phyloP scores from a whole-genome alignment of 2,329 filamentous ascomycete genomes.

The Uncinocarpus reesii region DNA sequence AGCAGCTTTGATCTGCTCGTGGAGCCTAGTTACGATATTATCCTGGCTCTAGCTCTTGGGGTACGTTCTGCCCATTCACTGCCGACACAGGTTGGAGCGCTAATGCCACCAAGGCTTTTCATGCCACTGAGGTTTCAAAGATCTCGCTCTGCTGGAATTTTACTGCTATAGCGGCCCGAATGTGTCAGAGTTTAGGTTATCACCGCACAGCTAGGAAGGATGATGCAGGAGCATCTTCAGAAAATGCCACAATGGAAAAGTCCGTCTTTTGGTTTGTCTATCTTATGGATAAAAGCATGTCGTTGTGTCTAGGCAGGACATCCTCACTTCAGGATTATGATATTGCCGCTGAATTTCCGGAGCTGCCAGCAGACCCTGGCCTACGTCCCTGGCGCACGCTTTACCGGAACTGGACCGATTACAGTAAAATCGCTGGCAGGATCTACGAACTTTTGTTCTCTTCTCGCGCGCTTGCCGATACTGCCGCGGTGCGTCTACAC shows the following conservation, averaged over 20 bases:
- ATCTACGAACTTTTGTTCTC: slow-evolving; percentile 51
- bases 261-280: slow-evolving; percentile 51
- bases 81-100: slow-evolving; percentile 5
- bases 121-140: slow-evolving; percentile 52
- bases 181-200: slow-evolving; percentile 54
- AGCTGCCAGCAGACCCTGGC: slow-evolving; percentile 18
- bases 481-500: slow-evolving; percentile 21
- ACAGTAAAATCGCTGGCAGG: slow-evolving; percentile 48
- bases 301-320: slow-evolving; percentile 50
- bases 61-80: slow-evolving; percentile 30
- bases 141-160: slow-evolving; percentile 57
- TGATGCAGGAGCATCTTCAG: slow-evolving; percentile 17
- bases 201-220: slow-evolving; percentile 38
- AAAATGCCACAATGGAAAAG: slow-evolving; percentile 22
- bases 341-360: slow-evolving; percentile 42
- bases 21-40: slow-evolving; percentile 46
- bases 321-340: slow-evolving; percentile 51
- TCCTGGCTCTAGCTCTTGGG: slow-evolving; percentile 49
- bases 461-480: slow-evolving; percentile 25
- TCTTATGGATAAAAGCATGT: slow-evolving; percentile 48
- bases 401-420: slow-evolving; percentile 46
- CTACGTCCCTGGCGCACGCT: slow-evolving; percentile 36
- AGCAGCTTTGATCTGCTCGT: slow-evolving; percentile 47
- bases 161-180: slow-evolving; percentile 47
- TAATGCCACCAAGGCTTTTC: slow-evolving; percentile 40